A percentile compares a stretch with the other conserved stretches of the same genome.
Conservation (phyloP, 1,284 basidiomycete species). For the Austroboletus rostrupii region DNA sequence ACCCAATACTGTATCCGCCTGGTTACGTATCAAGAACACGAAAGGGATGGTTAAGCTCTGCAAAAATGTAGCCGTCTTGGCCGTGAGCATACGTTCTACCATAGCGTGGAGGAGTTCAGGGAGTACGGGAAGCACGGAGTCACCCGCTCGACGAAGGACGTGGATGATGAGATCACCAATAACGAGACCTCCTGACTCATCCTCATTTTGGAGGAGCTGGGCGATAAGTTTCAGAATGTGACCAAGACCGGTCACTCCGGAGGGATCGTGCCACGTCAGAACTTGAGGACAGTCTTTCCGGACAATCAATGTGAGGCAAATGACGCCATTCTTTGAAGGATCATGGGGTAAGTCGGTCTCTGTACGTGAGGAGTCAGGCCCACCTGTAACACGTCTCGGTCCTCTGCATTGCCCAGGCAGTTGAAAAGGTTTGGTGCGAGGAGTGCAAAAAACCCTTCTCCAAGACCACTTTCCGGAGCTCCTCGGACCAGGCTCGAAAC, state of each 20-base stretch:
- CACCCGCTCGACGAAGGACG: constrained; percentile 76
- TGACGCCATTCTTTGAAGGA: constrained; percentile 68
- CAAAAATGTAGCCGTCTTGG: constrained; percentile 84
- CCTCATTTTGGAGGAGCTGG: constrained; percentile 70
- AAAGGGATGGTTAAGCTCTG: constrained; percentile 92
- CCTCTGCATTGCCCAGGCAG: constrained; percentile 64
- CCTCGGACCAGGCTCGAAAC: constrained; percentile 68
- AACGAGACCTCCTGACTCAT: constrained; percentile 85
- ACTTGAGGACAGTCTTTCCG: constrained; percentile 85
- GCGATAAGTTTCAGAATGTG: constrained; percentile 73
- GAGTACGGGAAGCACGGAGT: constrained; percentile 76
- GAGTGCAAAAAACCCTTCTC: constrained; percentile 70
- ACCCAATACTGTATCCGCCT: constrained; percentile 72
- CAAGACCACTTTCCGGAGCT: constrained; percentile 61
- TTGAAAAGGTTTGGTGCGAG: constrained; percentile 75
- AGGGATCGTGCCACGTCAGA: constrained; percentile 66
- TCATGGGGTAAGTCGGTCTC: constrained; percentile 2
- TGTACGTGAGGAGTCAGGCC: constrained; percentile 11
- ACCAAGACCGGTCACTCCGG: constrained; percentile 71
- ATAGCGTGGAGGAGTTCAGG: constrained; percentile 85
- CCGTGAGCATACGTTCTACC: constrained; percentile 73
- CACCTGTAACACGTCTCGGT: constrained; percentile 83
- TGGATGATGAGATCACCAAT: constrained; percentile 95
- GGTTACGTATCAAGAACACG: constrained; percentile 85
- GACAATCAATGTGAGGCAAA: constrained; percentile 79